Evolutionary conservation across 495 filamentous ascomycete genomes (phyloP).

Genomic region (Neurospora africana): DNA sequence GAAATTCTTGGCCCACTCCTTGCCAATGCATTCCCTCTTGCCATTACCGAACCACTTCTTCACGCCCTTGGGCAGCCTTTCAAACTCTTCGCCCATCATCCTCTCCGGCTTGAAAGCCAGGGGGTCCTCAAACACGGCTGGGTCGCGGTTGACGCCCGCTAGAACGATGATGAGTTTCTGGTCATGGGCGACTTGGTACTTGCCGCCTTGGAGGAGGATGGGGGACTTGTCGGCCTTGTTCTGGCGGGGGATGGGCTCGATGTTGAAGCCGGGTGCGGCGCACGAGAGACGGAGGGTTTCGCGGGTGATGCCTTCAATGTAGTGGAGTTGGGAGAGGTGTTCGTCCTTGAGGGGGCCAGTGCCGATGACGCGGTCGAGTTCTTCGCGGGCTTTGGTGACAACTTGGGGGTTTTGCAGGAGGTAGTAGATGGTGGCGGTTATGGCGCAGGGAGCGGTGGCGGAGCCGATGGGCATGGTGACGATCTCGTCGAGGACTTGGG

Average conservation of each 20-base stretch:
- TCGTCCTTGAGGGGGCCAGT: constrained; percentile 39
- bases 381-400: constrained; percentile 50
- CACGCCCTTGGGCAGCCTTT: constrained; percentile 43
- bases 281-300: constrained; percentile 56
- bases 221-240: constrained; percentile 34
- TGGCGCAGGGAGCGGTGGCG: constrained; percentile 36
- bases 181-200: constrained; percentile 53
- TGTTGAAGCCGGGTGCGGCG: constrained; percentile 58
- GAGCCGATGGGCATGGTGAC: constrained; percentile 44
- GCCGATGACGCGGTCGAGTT: constrained; percentile 54
- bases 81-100: constrained; percentile 54
- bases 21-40: constrained; percentile 55
- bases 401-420: constrained; percentile 51
- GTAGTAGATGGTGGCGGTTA: constrained; percentile 47
- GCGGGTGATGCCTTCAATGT: constrained; percentile 52
- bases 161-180: constrained; percentile 53
- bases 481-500: constrained; percentile 58
- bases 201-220: constrained; percentile 43
- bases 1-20: constrained; percentile 60
- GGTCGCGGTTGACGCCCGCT: constrained; percentile 54
- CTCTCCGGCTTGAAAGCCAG: constrained; percentile 55
- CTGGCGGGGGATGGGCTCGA: constrained; percentile 42
- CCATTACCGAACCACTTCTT: constrained; percentile 68
- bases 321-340: constrained; percentile 49
- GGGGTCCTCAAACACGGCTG: constrained; percentile 52